Percentiles rank a stretch among this genome's conserved stretches.
These are phyloP conservation scores for Alnus rubra DNA, from an alignment of 306 rosid genomes.

Conservation along the genomic window DNA sequence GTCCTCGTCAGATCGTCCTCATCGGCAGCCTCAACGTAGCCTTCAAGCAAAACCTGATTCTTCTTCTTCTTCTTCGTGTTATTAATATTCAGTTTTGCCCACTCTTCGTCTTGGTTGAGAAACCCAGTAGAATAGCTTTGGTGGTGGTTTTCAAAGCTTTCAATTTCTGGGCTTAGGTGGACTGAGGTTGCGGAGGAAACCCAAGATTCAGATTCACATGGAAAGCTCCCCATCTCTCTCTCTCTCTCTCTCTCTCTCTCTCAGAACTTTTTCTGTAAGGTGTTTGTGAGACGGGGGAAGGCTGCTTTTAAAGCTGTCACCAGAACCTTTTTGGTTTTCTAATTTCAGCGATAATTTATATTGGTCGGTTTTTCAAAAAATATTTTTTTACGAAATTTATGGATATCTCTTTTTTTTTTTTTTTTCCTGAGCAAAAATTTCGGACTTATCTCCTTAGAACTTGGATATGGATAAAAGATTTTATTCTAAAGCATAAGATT, in stretches of 20 bases:
- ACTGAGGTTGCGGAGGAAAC: constrained; percentile 19
- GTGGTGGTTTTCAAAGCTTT: not conserved
- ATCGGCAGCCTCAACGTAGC: constrained; percentile 50
- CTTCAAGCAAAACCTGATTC: constrained; percentile 66
- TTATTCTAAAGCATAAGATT: no score
- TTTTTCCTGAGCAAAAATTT: not conserved
- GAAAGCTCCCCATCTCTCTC: constrained; percentile 23
- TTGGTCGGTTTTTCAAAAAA: not conserved
- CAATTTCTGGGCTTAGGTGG: constrained; percentile 18
- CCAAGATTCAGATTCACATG: constrained; percentile 32
- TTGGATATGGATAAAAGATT: not conserved
- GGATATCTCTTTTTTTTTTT: not conserved
- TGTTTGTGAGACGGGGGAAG: not conserved
- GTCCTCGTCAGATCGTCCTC: constrained; percentile 61
- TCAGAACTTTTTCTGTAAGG: not conserved
- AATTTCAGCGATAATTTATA: not conserved
- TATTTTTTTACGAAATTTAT: not conserved
- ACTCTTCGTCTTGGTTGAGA: constrained; percentile 8
- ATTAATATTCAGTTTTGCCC: constrained; percentile 5
- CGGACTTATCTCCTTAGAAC: not conserved
- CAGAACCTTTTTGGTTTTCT: not conserved
- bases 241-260: not conserved
- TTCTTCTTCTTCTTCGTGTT: constrained; percentile 39
- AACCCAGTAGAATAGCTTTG: constrained; percentile 3
- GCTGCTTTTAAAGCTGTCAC: constrained; percentile 10